Percentiles rank a stretch among this genome's conserved stretches.
Evolutionary conservation across 2,329 filamentous ascomycete species (phyloP).

Genomic region (Didymella pinodella): DNA sequence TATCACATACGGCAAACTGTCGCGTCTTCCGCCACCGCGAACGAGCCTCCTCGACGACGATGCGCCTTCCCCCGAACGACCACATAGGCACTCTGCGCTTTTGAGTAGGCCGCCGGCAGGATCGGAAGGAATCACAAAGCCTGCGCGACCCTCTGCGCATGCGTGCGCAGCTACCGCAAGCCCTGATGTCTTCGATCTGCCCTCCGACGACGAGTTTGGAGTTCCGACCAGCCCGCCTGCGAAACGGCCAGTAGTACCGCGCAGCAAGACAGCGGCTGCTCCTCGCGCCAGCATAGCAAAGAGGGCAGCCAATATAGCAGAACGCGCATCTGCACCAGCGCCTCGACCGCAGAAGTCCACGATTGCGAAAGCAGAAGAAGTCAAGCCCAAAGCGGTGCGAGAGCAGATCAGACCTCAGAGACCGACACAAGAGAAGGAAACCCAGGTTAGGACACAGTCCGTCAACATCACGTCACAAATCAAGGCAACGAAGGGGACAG

Average conservation of each 20-base stretch:
- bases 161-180: constrained; percentile 20
- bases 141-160: constrained; percentile 7
- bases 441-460: not conserved
- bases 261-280: constrained; percentile 18
- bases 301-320: constrained; percentile 7
- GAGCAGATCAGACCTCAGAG: constrained; percentile 12
- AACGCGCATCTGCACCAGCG: constrained; percentile 11
- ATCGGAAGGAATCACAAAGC: constrained; percentile 13
- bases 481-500: constrained; percentile 25
- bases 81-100: constrained; percentile 34
- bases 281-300: constrained; percentile 23
- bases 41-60: constrained; percentile 20
- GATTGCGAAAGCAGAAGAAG: constrained; percentile 9
- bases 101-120: constrained; percentile 12
- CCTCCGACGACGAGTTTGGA: constrained; percentile 46
- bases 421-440: constrained; percentile 2
- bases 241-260: constrained; percentile 29
- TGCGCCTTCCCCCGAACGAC: constrained; percentile 45
- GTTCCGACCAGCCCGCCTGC: constrained; percentile 17
- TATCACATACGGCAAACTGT: constrained; percentile 51
- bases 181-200: constrained; percentile 54
- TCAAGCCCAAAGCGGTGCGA: constrained; percentile 16
- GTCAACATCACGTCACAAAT: not conserved
- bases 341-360: constrained; percentile 24
- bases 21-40: constrained; percentile 36